Base-by-base conservation (phyloP, 2,329 filamentous ascomycete species). In the Coniella lustricola region DNA sequence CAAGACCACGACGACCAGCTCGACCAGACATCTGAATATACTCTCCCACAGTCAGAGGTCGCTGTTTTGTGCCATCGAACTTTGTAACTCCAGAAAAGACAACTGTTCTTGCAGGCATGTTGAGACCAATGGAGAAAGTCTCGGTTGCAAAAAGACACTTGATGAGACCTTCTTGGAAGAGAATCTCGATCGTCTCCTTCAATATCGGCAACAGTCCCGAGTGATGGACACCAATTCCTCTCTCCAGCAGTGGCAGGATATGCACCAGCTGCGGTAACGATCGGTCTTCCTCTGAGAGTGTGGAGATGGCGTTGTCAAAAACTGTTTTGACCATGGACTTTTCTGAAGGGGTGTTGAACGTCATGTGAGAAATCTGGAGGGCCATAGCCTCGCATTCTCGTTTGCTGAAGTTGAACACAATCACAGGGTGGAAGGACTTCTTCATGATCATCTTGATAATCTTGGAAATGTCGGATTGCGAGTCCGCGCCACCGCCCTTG, bases 371-470 rank as follows among this genome's bases (percentile, higher is more conserved):
- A 71, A 96, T 90, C 57, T 89, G 81, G 40, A 98, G 73, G 2
- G 93, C 93, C 66, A 93, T 83, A 54, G 84, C 82, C 69, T 98
- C 93, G 64, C 91, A 96, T 60, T 97, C 91, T 56, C 91, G 80
- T 73, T 98, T 98, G 76, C 90, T 96, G 72, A 98, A 98, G 68
- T 91, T 97, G 79, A 98, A 98, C 34, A 98, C 90, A 63, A 98
- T 98, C 59, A 97, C 93, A 0, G 93, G 93, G 61, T 98, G 96
- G 69, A 93, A 94, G 63, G 87, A 93, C 72, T 90, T 95, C 69
- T 88, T 78, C 84, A 98, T 95, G 58, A 97, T 95, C 93, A 98
- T 98, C 67, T 87, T 87, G 57, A 98, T 87, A 60, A 98, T 95
- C 75, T 96, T 97, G 72, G 89, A 90, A 53, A 98, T 95, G 67